Base-by-base conservation (phyloP, 148 eudicot species). In the Salicornia ramosissima region DNA sequence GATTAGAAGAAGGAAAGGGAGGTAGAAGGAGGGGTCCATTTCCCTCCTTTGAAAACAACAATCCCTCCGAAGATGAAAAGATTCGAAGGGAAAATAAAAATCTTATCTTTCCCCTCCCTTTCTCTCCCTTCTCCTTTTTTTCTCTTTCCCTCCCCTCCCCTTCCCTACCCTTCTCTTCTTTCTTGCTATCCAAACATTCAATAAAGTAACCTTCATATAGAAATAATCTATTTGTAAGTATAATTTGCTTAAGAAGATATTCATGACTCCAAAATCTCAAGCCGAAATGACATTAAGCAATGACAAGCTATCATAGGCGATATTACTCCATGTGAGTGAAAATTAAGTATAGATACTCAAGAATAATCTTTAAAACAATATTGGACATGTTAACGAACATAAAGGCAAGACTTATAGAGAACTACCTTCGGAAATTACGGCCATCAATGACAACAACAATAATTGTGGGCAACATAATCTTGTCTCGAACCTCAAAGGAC, bases 371-470 rank as follows among this genome's bases (percentile, higher is more conserved):
- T 45, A 45, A 10, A 10, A 5, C 6, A 4, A 4, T 45, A 45
- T 45, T 4, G 6, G 13, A 4, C 6, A 45, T 4, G 49, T 10
- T n/a, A 45, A 45, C 13, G 13, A 45, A 45, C 49, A 45, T 45
- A 4, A 45, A 45, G 49, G 49, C 49, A 45, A 45, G 49, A 45
- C 6, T 45, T 4, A 45, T 10, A 57, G 12, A 36, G n/a, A 25
- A 13, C 53, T 75, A 92, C 98, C 84, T 84, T 62, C 50, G 56
- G 68, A 86, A 93, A 74, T 85, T 46, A 50, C 84, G 82, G 54
- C 83, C 95, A n/a, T 80, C 70, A 24, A 93, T 68, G 12, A 71
- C 84, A 70, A 83, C 83, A 72, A 88, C 79, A 22, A 93, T 83
- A 36, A 88, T 25, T 49, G 81, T 90, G 13, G 92, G 87, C 19